Conservation (phyloP, 2,329 filamentous ascomycete genomes). For the Incumbomyces delicatus region DNA sequence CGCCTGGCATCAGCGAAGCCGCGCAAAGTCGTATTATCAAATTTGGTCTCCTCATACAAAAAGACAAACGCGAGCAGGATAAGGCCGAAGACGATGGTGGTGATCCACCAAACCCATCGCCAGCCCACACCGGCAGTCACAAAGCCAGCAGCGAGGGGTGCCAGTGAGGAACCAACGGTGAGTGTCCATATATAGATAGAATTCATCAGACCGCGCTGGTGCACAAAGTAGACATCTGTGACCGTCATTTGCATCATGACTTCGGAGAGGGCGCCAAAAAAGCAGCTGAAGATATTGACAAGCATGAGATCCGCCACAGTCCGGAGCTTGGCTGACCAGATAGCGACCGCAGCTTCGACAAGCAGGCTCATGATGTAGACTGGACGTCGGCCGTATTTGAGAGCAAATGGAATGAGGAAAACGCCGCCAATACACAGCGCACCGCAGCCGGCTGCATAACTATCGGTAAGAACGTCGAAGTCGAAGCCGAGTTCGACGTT, state of each 20-base stretch:
- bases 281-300: slow-evolving; percentile 35
- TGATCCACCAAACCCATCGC: slow-evolving; percentile 44
- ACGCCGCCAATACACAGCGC: slow-evolving; percentile 34
- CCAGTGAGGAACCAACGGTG: slow-evolving; percentile 27
- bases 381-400: slow-evolving; percentile 39
- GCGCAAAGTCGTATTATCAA: slow-evolving; percentile 8
- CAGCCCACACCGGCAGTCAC: slow-evolving; percentile 36
- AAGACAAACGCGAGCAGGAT: slow-evolving; percentile 34
- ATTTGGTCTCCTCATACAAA: slow-evolving; percentile 36
- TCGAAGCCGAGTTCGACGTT: slow-evolving; percentile 35
- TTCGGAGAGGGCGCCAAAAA: slow-evolving; percentile 36
- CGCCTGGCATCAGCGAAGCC: background rate
- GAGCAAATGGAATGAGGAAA: slow-evolving; percentile 36
- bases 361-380: slow-evolving; percentile 36
- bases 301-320: slow-evolving; percentile 35
- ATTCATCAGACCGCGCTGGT: slow-evolving; percentile 40
- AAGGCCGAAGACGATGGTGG: slow-evolving; percentile 31
- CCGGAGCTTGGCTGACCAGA: slow-evolving; percentile 37
- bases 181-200: slow-evolving; percentile 34
- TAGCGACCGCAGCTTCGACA: slow-evolving; percentile 27
- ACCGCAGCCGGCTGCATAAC: slow-evolving; percentile 36
- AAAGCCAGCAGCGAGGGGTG: slow-evolving; percentile 31
- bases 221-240: slow-evolving; percentile 41
- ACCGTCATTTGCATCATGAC: slow-evolving; percentile 40
- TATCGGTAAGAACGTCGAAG: slow-evolving; percentile 34